These are phyloP conservation scores for Tubosaeta sp. DNA, from an alignment of 768 basidiomycete species.

Conservation along the genomic window DNA sequence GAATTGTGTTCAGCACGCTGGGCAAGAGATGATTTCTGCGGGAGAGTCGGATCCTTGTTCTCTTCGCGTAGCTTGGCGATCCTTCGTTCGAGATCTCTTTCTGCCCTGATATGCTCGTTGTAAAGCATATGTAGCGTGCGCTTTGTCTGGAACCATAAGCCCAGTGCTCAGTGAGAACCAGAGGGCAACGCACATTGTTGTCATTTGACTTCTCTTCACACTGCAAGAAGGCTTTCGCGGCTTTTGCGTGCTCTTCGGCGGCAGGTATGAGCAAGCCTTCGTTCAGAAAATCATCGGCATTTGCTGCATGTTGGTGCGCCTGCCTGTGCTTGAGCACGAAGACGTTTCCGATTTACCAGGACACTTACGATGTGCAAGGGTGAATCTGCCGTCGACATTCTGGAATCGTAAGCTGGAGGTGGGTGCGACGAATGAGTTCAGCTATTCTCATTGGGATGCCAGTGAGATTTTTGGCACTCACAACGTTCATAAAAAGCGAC, in stretches of 20 bases:
- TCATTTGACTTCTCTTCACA: constrained; percentile 73
- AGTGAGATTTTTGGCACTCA: not conserved
- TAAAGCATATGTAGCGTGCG: constrained; percentile 71
- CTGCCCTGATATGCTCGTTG: constrained; percentile 68
- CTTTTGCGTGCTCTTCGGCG: constrained; percentile 68
- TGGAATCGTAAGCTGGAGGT: not conserved
- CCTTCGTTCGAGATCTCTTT: constrained; percentile 65
- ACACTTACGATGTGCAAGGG: constrained; percentile 49
- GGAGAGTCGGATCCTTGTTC: constrained; percentile 70
- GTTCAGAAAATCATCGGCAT: constrained; percentile 67
- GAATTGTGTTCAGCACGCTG: constrained; percentile 23
- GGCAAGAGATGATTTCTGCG: constrained; percentile 48
- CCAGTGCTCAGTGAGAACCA: constrained; percentile 1
- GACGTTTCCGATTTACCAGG: not conserved
- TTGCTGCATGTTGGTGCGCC: constrained; percentile 81
- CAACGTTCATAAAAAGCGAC: not conserved
- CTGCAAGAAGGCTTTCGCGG: constrained; percentile 69
- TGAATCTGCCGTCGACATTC: constrained; percentile 39
- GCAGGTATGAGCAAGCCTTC: constrained; percentile 70
- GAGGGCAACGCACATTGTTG: constrained; percentile 52
- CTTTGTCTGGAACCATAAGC: constrained; percentile 51
- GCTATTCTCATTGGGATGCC: constrained; percentile 2
- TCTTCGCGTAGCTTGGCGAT: constrained; percentile 71
- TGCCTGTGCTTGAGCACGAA: constrained; percentile 26
- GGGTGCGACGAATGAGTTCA: not conserved